Evolutionary conservation across 148 eudicot species (phyloP).

Genomic region (Polygonum maritimum): DNA sequence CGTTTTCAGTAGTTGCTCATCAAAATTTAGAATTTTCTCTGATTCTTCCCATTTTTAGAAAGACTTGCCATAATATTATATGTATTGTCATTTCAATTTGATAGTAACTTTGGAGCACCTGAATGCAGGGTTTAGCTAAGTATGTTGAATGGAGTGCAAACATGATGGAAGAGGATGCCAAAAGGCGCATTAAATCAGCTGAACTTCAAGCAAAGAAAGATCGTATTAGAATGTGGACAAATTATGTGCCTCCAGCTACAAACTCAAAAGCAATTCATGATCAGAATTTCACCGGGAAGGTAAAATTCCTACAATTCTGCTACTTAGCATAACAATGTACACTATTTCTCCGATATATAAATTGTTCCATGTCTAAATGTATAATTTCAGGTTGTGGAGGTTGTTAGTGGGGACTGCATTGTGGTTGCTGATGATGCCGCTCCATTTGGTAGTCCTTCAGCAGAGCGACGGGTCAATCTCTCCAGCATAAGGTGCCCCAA

Average conservation of each 20-base stretch:
- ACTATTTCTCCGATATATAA: not conserved
- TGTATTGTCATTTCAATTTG: not conserved
- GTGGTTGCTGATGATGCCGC: constrained; percentile 88
- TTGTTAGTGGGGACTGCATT: constrained; percentile 88
- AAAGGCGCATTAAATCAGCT: constrained; percentile 47
- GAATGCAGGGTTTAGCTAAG: constrained; percentile 73
- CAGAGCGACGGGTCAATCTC: constrained; percentile 90
- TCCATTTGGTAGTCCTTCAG: constrained; percentile 74
- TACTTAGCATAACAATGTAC: not conserved
- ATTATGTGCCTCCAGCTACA: constrained; percentile 72
- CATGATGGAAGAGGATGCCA: constrained; percentile 67
- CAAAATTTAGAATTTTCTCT: not conserved
- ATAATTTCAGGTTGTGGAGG: constrained; percentile 67
- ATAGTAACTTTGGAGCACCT: not conserved
- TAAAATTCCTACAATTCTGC: constrained; percentile 13
- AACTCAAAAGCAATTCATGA: constrained; percentile 86
- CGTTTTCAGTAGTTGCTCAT: not conserved
- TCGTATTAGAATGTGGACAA: constrained; percentile 66
- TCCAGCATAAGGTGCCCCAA: constrained; percentile 90
- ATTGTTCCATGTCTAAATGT: constrained; percentile 7
- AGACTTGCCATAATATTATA: not conserved
- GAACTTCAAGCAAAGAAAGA: constrained; percentile 89
- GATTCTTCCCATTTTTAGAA: not conserved
- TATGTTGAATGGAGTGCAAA: constrained; percentile 95
- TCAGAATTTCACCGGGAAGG: constrained; percentile 95